A percentile compares a stretch with the other conserved stretches of the same genome.
Evolutionary conservation across 768 basidiomycete genomes (phyloP).

Genomic region (Tephrocybe sp.): DNA sequence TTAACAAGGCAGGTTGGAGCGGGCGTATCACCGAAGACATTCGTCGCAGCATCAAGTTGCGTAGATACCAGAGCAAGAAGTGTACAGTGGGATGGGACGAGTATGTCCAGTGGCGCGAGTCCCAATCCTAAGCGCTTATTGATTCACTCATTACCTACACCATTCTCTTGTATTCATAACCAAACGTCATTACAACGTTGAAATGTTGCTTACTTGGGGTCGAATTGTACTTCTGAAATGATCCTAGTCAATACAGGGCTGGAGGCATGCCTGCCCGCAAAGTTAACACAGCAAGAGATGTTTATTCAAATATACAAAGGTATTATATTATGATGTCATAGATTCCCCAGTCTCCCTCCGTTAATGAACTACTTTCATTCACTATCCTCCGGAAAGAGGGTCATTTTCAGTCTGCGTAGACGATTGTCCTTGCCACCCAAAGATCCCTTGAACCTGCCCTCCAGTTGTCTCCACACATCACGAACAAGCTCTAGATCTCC

Average conservation of each 20-base stretch:
- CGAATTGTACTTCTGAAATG: too few relatives aligned
- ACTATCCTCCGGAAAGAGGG: constrained; percentile 30
- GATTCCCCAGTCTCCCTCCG: neutral
- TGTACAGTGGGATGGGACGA: constrained; percentile 72
- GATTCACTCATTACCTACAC: neutral
- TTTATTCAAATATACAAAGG: constrained; percentile 11
- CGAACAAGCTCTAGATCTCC: constrained; percentile 48
- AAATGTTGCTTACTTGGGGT: too few relatives aligned
- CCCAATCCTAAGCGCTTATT: constrained; percentile 1
- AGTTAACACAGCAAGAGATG: neutral
- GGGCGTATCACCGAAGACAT: constrained; percentile 81
- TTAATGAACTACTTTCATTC: neutral
- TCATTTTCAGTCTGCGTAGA: constrained; percentile 34
- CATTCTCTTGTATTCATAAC: neutral
- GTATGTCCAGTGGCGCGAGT: constrained; percentile 70
- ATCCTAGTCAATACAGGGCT: too few relatives aligned
- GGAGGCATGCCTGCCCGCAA: too few relatives aligned
- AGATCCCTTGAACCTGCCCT: constrained; percentile 46
- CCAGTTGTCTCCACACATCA: constrained; percentile 53
- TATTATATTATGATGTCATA: constrained; percentile 2
- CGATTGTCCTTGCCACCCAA: constrained; percentile 46
- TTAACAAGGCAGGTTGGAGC: constrained; percentile 90
- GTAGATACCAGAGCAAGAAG: constrained; percentile 78
- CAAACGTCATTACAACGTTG: neutral
- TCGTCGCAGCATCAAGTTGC: constrained; percentile 69